Evolutionary conservation across 169 alveolate genomes (phyloP).

Genomic region (Cryptosporidium felis): DNA sequence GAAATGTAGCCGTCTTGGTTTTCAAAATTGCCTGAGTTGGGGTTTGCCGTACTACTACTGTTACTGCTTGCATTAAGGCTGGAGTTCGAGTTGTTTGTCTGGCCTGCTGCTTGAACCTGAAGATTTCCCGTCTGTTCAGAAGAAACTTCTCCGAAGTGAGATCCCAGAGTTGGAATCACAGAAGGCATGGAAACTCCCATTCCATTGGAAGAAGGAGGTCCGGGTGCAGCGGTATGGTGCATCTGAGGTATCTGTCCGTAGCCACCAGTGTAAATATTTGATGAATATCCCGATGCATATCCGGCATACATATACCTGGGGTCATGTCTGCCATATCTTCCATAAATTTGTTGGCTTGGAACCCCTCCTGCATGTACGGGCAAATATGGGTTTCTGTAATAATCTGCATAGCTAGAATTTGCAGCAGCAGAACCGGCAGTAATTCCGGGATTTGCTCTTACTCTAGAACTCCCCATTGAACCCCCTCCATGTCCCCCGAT

Average conservation of each 20-base stretch:
- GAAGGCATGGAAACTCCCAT: constrained; percentile 24
- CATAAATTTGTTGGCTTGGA: constrained; percentile 57
- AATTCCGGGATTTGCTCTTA: constrained; percentile 22
- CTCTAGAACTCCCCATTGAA: constrained; percentile 12
- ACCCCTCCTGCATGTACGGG: constrained; percentile 56
- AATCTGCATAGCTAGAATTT: constrained; percentile 37
- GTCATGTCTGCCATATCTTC: constrained; percentile 65
- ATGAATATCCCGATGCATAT: constrained; percentile 20
- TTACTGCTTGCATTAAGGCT: not conserved
- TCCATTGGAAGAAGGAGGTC: constrained; percentile 4
- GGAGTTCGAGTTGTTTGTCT: not conserved
- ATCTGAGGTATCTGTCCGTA: constrained; percentile 26
- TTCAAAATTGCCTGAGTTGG: not conserved
- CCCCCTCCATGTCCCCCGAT: constrained; percentile 4
- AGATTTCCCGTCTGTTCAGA: constrained; percentile 8
- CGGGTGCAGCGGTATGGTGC: constrained; percentile 6
- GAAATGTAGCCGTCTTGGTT: constrained; percentile 2
- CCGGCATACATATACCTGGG: constrained; percentile 60
- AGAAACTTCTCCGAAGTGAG: constrained; percentile 21
- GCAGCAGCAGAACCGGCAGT: constrained; percentile 33
- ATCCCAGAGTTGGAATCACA: constrained; percentile 17
- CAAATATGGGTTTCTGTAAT: constrained; percentile 54
- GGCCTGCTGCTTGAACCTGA: constrained; percentile 7
- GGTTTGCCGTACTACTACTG: not conserved
- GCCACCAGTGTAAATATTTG: constrained; percentile 45